These are phyloP conservation scores for Triadica sebifera DNA, from an alignment of 345 rosid species.

Conservation along the genomic window DNA sequence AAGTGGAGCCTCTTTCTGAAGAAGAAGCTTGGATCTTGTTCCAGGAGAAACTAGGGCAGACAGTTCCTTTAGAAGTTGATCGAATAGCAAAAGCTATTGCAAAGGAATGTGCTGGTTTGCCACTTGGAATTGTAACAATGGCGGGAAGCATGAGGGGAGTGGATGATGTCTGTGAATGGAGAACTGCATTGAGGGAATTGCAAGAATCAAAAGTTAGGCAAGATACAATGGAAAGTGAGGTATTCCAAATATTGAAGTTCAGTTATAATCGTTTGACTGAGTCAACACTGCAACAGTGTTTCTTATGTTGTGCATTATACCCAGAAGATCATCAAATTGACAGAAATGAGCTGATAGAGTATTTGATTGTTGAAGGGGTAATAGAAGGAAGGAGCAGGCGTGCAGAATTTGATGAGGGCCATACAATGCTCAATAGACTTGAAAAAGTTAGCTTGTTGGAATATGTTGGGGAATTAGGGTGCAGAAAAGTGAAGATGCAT, in stretches of 20 bases:
- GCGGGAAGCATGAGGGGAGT: constrained; percentile 23
- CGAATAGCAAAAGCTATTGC: constrained; percentile 17
- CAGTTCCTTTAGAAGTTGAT: background rate
- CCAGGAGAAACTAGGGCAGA: background rate
- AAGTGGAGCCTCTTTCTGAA: constrained; percentile 10
- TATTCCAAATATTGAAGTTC: background rate
- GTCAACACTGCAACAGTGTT: constrained; percentile 14
- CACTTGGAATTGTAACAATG: constrained; percentile 11
- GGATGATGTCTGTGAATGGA: constrained; percentile 22
- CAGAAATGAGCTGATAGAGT: constrained; percentile 14
- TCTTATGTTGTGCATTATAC: constrained; percentile 27
- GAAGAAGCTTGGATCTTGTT: constrained; percentile 7
- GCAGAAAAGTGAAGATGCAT: constrained; percentile 35
- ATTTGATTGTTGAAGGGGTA: constrained; percentile 26
- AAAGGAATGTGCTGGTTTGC: constrained; percentile 28
- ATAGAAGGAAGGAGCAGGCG: constrained; percentile 1
- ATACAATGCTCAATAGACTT: constrained; percentile 22
- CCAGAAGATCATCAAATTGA: constrained; percentile 2
- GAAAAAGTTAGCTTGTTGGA: constrained; percentile 16
- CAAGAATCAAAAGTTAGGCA: background rate
- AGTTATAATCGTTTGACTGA: constrained; percentile 23
- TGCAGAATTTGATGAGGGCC: constrained; percentile 16
- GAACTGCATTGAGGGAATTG: constrained; percentile 20
- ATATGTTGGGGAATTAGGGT: too few relatives aligned
- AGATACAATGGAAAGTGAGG: constrained; percentile 6